Evolutionary conservation across 2,329 filamentous ascomycete genomes (phyloP), one percentile per base, ranked within the genome.

Genomic region (Penicillium freii): DNA sequence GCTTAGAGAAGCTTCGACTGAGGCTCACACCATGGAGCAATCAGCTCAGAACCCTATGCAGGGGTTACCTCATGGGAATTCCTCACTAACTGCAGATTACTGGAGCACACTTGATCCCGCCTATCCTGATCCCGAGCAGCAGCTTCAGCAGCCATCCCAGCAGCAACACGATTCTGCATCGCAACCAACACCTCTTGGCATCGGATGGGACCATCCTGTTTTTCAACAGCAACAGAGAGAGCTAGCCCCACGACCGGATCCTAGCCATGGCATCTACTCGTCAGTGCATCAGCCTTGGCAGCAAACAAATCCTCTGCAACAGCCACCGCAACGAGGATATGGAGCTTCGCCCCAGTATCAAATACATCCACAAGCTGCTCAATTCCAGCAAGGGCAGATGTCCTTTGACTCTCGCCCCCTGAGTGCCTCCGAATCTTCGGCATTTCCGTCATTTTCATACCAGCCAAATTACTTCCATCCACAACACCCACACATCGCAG

Each of bases 151-250:
- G 51, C 51, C 65, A n/a, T 34, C 55, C 23, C 71, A 66, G 42
- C 67, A 69, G 36, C 63, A 61, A 29, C 58, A 66, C 29, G 62
- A 62, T 54, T 51, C 50, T 6, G 34, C 56, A 36, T 48, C 57
- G 34, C 69, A 70, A 42, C 69, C 67, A 46, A 59, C 65, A 38
- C 65, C 69, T 4, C 59, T 73, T 58, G 71, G 70, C 1, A 75
- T 76, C 9, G 62, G 61, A 34, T 76, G 72, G 73, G 72, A 75
- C 50, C 70, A 71, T 60, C 71, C 68, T n/a, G 68, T 73, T 13
- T 73, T 73, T 46, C 69, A 69, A 31, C 69, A 71, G 38, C 57
- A 69, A 39, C 65, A 67, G 19, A 66, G 59, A 43, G 64, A 70
- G n/a, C 40, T 70, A 25, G 61, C 61, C 1, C 52, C 61, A 9